phyloP scores from a whole-genome alignment of 208 protist species.

The Acanthamoeba healyi region DNA sequence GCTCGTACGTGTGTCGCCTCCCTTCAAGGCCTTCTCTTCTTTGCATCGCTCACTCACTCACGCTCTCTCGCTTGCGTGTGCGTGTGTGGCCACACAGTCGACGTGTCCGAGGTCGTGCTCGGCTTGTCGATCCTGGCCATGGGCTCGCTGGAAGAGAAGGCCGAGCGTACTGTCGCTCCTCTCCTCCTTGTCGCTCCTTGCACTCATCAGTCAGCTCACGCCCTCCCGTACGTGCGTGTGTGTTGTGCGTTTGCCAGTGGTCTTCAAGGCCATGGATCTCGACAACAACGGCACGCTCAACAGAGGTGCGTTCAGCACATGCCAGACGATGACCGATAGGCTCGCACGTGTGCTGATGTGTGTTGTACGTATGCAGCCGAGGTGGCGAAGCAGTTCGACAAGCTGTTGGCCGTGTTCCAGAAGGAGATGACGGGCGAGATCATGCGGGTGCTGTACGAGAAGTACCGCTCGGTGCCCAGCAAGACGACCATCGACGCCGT shows the following conservation, averaged over 20 bases:
- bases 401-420: conserved; percentile 1
- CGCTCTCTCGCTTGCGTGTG: no score
- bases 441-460: conserved; percentile 30
- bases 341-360: not conserved
- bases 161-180: not conserved
- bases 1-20: not conserved
- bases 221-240: no score
- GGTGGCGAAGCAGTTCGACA: conserved; percentile 8
- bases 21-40: not conserved
- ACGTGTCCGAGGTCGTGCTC: conserved; percentile 10
- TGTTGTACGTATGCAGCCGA: not conserved
- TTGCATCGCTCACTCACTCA: no score
- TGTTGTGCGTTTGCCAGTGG: not conserved
- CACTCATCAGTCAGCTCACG: not conserved
- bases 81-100: not conserved
- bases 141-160: conserved; percentile 24
- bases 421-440: conserved; percentile 35
- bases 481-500: not conserved
- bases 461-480: conserved; percentile 14
- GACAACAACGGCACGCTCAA: not conserved
- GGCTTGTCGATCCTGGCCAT: not conserved
- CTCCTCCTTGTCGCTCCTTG: not conserved
- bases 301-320: not conserved
- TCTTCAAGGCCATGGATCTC: conserved; percentile 17
- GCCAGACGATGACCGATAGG: not conserved